Conservation (phyloP, 179 eudicot species). For the Patellifolia procumbens region DNA sequence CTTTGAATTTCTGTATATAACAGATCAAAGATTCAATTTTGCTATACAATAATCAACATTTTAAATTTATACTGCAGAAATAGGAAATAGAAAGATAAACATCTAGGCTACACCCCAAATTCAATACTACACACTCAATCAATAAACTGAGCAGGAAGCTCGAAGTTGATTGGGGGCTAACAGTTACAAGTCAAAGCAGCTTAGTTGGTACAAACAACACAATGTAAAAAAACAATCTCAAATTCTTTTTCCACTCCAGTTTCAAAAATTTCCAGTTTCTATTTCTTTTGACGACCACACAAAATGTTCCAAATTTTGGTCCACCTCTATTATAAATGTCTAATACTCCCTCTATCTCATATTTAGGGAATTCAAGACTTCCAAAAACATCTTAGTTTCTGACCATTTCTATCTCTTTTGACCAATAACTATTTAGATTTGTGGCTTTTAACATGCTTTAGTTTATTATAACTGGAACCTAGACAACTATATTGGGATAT, state of each 20-base stretch:
- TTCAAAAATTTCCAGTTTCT: too few species aligned
- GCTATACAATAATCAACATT: too few species aligned
- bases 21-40: neutral
- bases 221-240: neutral
- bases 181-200: neutral
- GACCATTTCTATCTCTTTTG: too few species aligned
- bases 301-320: neutral
- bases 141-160: neutral
- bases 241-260: neutral
- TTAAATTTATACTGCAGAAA: neutral
- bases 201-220: neutral
- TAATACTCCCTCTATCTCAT: too few species aligned
- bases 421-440: too few species aligned
- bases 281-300: too few species aligned
- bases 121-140: neutral
- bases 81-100: neutral
- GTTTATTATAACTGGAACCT: too few species aligned
- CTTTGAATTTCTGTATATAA: constrained; percentile 10
- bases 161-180: neutral
- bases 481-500: too few species aligned
- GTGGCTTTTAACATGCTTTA: too few species aligned
- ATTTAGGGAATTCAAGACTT: too few species aligned
- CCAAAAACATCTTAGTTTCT: too few species aligned
- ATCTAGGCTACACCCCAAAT: neutral
- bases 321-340: neutral